Evolutionary conservation across 345 rosid genomes (phyloP).

Genomic region (Fremontodendron californicum): DNA sequence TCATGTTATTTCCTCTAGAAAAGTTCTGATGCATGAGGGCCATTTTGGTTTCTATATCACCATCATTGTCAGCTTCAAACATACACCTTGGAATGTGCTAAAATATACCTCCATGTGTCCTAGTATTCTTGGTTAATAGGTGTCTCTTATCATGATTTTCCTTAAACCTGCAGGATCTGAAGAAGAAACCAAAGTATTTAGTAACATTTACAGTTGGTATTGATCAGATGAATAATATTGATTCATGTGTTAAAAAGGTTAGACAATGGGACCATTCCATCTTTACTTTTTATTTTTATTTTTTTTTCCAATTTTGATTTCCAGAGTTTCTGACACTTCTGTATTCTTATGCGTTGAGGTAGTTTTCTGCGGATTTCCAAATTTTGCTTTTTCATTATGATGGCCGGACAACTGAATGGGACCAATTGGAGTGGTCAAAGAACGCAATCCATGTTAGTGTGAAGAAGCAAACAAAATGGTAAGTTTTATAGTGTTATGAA

Average conservation of each 20-base stretch:
- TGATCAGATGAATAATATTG: slow-evolving; percentile 61
- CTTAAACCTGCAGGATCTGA: slow-evolving; percentile 59
- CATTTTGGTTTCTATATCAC: background rate
- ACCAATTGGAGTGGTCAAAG: slow-evolving; percentile 83
- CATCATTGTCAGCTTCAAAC: background rate
- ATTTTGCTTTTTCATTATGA: slow-evolving; percentile 87
- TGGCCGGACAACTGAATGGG: slow-evolving; percentile 88
- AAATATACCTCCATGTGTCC: background rate
- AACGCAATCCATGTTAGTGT: slow-evolving; percentile 71
- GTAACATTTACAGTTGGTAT: slow-evolving; percentile 84
- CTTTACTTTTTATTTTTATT: background rate
- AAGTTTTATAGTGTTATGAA: slow-evolving; percentile 15
- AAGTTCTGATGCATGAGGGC: background rate
- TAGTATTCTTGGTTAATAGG: background rate
- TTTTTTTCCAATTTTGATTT: slow-evolving; percentile 8
- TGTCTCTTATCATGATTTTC: background rate
- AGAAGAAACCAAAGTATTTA: slow-evolving; percentile 76
- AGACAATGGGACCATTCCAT: background rate
- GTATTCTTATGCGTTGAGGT: slow-evolving; percentile 24
- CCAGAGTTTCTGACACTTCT: slow-evolving; percentile 23
- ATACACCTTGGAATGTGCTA: background rate
- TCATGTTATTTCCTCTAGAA: background rate
- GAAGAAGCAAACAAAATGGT: slow-evolving; percentile 89
- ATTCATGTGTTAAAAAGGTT: slow-evolving; percentile 81
- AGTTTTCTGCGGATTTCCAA: slow-evolving; percentile 87